phyloP scores from a whole-genome alignment of 345 rosid genomes.

The Lepidium didymum region DNA sequence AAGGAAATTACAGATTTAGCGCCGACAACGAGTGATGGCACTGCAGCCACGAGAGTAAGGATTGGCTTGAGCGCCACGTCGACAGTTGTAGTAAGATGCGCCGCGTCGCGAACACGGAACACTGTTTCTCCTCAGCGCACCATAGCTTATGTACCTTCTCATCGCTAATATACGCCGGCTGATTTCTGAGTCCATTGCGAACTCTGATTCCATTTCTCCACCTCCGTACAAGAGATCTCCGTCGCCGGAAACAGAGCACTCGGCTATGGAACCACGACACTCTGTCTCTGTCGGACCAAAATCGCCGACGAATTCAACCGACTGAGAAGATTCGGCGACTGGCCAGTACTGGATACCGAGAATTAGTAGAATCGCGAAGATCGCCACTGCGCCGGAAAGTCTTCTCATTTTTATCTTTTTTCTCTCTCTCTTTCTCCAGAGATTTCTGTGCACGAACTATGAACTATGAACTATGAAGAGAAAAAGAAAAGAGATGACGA shows the following conservation, averaged over 20 bases:
- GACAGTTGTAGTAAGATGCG: slow-evolving; percentile 86
- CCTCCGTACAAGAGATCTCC: slow-evolving; percentile 27
- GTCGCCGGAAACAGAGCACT: slow-evolving; percentile 38
- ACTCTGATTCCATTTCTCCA: slow-evolving; percentile 42
- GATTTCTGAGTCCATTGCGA: slow-evolving; percentile 66
- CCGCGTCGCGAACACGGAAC: slow-evolving; percentile 90
- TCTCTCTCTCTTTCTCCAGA: not conserved
- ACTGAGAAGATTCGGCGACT: slow-evolving; percentile 24
- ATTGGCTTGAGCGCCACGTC: slow-evolving; percentile 62
- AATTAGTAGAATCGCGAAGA: slow-evolving; percentile 31
- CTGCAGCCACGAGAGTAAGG: slow-evolving; percentile 86
- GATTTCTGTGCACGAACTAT: slow-evolving; percentile 1
- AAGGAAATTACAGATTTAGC: slow-evolving; percentile 15
- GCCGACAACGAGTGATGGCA: slow-evolving; percentile 71
- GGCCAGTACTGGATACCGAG: slow-evolving; percentile 35
- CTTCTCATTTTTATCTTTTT: slow-evolving; percentile 10
- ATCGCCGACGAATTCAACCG: slow-evolving; percentile 30
- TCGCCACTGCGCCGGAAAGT: slow-evolving; percentile 19
- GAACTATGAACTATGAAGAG: slow-evolving; percentile 6
- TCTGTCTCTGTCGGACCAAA: slow-evolving; percentile 40
- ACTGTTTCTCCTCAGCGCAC: slow-evolving; percentile 70
- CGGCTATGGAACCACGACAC: slow-evolving; percentile 63
- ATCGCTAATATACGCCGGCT: slow-evolving; percentile 71
- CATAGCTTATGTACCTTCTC: slow-evolving; percentile 72
- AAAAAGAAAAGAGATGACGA: not conserved